These are phyloP conservation scores for Eucalyptus virginea DNA, from an alignment of 345 rosid genomes.

Conservation along the genomic window DNA sequence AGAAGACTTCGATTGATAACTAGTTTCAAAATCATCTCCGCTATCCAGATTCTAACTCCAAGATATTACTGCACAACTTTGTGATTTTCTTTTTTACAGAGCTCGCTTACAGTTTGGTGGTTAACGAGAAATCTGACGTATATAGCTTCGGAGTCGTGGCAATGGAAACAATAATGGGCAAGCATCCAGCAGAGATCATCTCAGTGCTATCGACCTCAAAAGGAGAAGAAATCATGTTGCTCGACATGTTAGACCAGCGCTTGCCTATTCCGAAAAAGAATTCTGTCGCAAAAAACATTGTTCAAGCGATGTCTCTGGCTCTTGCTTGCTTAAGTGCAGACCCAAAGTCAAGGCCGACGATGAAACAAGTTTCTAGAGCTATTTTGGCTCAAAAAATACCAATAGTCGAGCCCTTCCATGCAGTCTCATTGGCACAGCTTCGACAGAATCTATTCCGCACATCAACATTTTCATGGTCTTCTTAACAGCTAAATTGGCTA, in stretches of 20 bases:
- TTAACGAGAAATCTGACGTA: conserved; percentile 5
- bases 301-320: background rate
- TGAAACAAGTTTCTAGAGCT: background rate
- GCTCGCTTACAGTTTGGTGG: conserved; percentile 7
- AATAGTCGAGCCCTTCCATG: background rate
- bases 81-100: background rate
- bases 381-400: background rate
- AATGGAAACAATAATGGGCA: conserved; percentile 6
- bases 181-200: conserved; percentile 6
- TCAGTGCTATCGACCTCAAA: background rate
- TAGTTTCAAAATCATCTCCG: background rate
- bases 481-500: background rate
- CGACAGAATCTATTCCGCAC: background rate
- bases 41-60: background rate
- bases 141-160: conserved; percentile 8
- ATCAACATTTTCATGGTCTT: background rate
- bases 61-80: background rate
- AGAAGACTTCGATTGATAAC: background rate
- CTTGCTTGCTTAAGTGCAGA: background rate
- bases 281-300: background rate
- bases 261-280: background rate
- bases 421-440: background rate
- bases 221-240: background rate
- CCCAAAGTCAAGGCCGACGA: background rate
- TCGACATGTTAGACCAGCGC: background rate